phyloP scores from a whole-genome alignment of 106 monocot species.

The Dendrobium officinale region DNA sequence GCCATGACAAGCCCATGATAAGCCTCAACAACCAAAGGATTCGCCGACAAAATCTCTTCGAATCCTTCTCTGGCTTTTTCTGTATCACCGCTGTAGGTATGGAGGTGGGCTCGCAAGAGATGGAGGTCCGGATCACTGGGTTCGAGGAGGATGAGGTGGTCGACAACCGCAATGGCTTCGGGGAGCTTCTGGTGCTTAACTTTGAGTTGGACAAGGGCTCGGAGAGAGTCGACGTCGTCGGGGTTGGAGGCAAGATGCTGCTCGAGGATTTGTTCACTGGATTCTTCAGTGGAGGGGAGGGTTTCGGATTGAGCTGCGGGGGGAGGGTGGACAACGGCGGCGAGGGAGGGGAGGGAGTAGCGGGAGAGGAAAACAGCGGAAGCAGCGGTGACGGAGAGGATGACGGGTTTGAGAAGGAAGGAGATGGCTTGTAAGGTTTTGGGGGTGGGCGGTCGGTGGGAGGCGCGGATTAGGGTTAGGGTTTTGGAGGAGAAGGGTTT shows the following conservation, averaged over 20 bases:
- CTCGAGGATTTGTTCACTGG: conserved; percentile 35
- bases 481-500: conserved; percentile 12
- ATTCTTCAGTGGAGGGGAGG: conserved; percentile 12
- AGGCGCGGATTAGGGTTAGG: conserved; percentile 1
- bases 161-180: conserved; percentile 41
- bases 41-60: conserved; percentile 48
- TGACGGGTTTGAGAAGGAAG: conserved; percentile 24
- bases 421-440: conserved; percentile 9
- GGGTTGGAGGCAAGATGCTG: conserved; percentile 27
- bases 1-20: conserved; percentile 76
- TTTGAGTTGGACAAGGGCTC: conserved; percentile 49
- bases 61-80: conserved; percentile 50
- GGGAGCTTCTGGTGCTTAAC: conserved; percentile 43
- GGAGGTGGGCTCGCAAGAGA: conserved; percentile 56
- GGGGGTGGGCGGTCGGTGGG: neutral
- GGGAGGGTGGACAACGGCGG: conserved; percentile 10
- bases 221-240: conserved; percentile 35
- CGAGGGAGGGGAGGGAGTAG: conserved; percentile 16
- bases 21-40: conserved; percentile 66
- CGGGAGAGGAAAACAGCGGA: conserved; percentile 21
- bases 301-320: conserved; percentile 14
- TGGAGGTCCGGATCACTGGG: conserved; percentile 55
- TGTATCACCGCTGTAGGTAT: conserved; percentile 36
- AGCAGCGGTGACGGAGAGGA: conserved; percentile 20
- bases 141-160: conserved; percentile 45